These are phyloP conservation scores for Cyberlindnera mycetangii DNA, from an alignment of 805 yeast genomes.

Conservation along the genomic window DNA sequence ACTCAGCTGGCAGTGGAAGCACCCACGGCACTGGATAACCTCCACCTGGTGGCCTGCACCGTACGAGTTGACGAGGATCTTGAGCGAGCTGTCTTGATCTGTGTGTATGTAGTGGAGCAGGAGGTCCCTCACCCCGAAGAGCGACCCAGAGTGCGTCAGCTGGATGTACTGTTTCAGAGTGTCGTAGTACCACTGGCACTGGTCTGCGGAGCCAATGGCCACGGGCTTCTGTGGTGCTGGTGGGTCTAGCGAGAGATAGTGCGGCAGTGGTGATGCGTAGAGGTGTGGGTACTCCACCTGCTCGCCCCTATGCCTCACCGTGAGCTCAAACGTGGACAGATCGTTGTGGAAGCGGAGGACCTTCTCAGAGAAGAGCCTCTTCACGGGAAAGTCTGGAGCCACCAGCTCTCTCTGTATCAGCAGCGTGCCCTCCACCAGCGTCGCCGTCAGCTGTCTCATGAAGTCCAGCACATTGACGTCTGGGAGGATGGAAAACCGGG, in stretches of 20 bases:
- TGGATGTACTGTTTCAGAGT: slow-evolving; percentile 5
- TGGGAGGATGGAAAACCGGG: slow-evolving; percentile 1
- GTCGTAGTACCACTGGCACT: slow-evolving; percentile 4
- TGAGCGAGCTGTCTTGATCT: slow-evolving; percentile 4
- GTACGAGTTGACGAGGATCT: background rate
- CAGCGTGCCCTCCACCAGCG: slow-evolving; percentile 4
- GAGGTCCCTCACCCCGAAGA: slow-evolving; percentile 3
- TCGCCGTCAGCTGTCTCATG: slow-evolving; percentile 4
- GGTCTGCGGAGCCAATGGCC: background rate
- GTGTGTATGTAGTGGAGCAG: slow-evolving; percentile 2
- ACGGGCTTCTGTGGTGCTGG: background rate
- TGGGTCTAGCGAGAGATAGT: background rate
- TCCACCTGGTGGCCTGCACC: slow-evolving; percentile 7
- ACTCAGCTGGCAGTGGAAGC: slow-evolving; percentile 6
- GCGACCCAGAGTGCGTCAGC: slow-evolving; percentile 3
- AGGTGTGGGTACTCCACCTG: background rate
- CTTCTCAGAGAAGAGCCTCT: background rate
- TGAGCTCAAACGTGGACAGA: background rate
- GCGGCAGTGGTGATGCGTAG: background rate
- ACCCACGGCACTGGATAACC: slow-evolving; percentile 2
- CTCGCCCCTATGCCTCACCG: slow-evolving; percentile 1
- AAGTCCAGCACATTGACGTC: slow-evolving; percentile 8
- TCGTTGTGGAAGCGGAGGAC: background rate
- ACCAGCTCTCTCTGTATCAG: slow-evolving; percentile 1
- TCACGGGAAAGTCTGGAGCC: background rate